These are phyloP conservation scores for Lanmaoa pseudosensibilis DNA, from an alignment of 768 basidiomycete genomes.

Conservation along the genomic window DNA sequence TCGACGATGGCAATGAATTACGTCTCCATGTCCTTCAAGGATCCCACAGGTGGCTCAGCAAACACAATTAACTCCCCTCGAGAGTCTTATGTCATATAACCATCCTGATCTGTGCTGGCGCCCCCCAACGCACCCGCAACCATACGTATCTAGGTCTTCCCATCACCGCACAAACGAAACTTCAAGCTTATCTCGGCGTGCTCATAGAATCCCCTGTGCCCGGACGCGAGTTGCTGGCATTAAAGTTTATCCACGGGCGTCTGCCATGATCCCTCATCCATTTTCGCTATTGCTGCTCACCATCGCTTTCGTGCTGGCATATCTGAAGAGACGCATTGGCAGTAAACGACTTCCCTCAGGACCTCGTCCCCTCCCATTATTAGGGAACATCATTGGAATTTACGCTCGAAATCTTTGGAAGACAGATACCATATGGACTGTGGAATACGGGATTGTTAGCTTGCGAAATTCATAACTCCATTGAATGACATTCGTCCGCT, in stretches of 20 bases:
- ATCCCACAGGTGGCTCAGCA: too few relatives aligned
- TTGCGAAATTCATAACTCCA: neutral
- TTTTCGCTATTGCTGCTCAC: neutral
- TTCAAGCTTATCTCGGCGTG: neutral
- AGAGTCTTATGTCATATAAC: too few relatives aligned
- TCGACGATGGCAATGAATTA: neutral
- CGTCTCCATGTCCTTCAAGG: too few relatives aligned
- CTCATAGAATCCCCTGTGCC: neutral
- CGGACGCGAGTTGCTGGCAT: neutral
- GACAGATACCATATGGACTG: slow-evolving; percentile 15
- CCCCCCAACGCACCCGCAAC: too few relatives aligned
- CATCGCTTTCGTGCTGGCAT: neutral
- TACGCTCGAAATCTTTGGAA: slow-evolving; percentile 7
- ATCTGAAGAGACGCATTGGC: neutral
- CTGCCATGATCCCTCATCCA: neutral
- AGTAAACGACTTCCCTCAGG: slow-evolving; percentile 3
- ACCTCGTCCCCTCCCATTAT: slow-evolving; percentile 4
- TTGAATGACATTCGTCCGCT: neutral
- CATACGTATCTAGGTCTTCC: neutral
- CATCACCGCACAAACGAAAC: neutral
- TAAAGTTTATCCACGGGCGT: neutral
- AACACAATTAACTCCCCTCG: too few relatives aligned
- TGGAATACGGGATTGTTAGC: slow-evolving; percentile 7
- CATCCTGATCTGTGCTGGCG: too few relatives aligned
- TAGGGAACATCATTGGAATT: slow-evolving; percentile 10